phyloP scores from a whole-genome alignment of 768 basidiomycete genomes.

The Russula lepida region DNA sequence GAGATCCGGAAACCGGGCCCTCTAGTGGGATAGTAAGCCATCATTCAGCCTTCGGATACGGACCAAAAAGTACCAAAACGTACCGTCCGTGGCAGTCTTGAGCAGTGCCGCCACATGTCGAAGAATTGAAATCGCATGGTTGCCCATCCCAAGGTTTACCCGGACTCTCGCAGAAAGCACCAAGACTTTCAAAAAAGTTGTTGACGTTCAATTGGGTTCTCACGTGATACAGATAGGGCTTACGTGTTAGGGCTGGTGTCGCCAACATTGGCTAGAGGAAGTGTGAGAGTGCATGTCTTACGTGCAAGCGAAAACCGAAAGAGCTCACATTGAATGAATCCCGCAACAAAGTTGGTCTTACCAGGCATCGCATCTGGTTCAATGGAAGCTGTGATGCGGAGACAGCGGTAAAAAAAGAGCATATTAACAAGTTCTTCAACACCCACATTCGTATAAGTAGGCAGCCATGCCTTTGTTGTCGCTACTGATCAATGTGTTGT shows the following conservation, averaged over 20 bases:
- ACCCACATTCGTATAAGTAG: conserved; percentile 62
- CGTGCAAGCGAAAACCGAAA: conserved; percentile 2
- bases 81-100: conserved; percentile 67
- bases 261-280: conserved; percentile 59
- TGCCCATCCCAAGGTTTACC: conserved; percentile 60
- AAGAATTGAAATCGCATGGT: conserved; percentile 59
- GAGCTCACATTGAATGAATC: conserved; percentile 61
- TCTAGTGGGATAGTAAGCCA: conserved; percentile 32
- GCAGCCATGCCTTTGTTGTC: conserved; percentile 89
- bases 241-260: conserved; percentile 76
- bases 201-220: background rate
- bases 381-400: conserved; percentile 38
- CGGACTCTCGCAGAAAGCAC: conserved; percentile 72
- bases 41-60: conserved; percentile 7
- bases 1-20: conserved; percentile 71
- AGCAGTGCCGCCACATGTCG: conserved; percentile 65
- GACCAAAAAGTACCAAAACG: conserved; percentile 11
- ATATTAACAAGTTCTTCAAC: background rate
- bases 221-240: conserved; percentile 24
- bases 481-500: conserved; percentile 71
- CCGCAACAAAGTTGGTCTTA: conserved; percentile 61
- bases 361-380: conserved; percentile 64
- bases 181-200: conserved; percentile 49
- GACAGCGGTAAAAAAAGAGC: background rate
- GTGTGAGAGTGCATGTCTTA: conserved; percentile 9